Conservation (phyloP, 2,329 filamentous ascomycete genomes). For the Exophiala mesophila region DNA sequence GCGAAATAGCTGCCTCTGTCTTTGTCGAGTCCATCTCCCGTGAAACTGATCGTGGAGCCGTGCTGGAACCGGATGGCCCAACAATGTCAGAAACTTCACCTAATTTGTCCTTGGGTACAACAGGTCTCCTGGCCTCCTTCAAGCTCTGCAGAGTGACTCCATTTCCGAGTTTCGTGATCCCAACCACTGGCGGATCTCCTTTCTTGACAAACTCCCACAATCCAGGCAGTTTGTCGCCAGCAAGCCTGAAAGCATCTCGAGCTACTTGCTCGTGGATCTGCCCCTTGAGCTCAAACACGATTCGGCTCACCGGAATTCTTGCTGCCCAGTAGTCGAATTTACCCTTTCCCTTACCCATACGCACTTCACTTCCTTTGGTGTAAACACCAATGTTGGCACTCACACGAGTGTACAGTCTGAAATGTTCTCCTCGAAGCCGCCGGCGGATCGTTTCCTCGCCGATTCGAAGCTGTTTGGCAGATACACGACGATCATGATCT, state of each 20-base stretch:
- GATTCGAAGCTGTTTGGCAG: constrained; percentile 77
- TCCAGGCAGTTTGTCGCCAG: constrained; percentile 86
- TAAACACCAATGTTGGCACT: constrained; percentile 93
- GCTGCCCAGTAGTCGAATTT: constrained; percentile 95
- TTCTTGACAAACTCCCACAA: constrained; percentile 89
- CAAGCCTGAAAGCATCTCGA: constrained; percentile 86
- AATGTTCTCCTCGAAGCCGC: constrained; percentile 83
- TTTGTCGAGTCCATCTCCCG: constrained; percentile 29
- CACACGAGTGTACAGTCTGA: constrained; percentile 85
- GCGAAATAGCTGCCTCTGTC: constrained; percentile 9
- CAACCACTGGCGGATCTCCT: constrained; percentile 83
- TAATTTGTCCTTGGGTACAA: constrained; percentile 40
- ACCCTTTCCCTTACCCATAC: constrained; percentile 99
- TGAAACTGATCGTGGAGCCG: constrained; percentile 33
- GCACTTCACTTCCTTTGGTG: constrained; percentile 88
- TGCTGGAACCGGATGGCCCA: constrained; percentile 29
- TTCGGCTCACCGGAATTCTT: constrained; percentile 81
- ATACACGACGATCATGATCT: constrained; percentile 88
- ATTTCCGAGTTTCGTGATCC: constrained; percentile 79
- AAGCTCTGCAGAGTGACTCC: constrained; percentile 78
- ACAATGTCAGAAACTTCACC: constrained; percentile 28
- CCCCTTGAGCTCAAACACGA: constrained; percentile 89
- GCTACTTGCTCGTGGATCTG: constrained; percentile 92
- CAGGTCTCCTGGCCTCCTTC: constrained; percentile 69
- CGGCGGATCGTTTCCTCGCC: constrained; percentile 91